Conservation (phyloP, 371 early-diverging fungal genomes). For the Mucor lusitanicus region DNA sequence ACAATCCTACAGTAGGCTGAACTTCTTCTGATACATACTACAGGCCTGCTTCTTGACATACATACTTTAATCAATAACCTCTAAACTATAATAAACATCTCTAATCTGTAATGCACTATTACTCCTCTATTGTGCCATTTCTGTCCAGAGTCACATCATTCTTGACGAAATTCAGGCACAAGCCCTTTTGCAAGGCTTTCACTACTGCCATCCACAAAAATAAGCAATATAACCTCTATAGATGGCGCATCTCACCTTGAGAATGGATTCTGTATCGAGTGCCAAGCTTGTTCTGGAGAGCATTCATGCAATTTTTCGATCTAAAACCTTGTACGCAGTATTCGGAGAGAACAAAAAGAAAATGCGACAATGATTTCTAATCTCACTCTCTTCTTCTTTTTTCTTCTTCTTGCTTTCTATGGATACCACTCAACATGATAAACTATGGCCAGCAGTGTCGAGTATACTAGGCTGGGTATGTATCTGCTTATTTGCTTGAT, state of each 20-base stretch:
- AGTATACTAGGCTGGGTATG: conserved; percentile 47
- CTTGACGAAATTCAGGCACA: neutral
- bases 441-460: conserved; percentile 28
- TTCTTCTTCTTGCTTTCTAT: neutral
- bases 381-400: neutral
- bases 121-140: neutral
- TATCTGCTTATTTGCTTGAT: neutral
- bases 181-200: neutral
- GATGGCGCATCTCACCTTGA: too few species aligned
- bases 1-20: neutral
- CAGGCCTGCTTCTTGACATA: too few species aligned
- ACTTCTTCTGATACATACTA: neutral
- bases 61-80: too few species aligned
- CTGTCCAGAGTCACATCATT: neutral
- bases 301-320: neutral
- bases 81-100: neutral
- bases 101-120: neutral
- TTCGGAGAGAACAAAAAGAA: neutral
- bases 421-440: neutral
- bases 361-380: neutral
- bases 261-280: neutral
- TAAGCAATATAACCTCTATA: too few species aligned
- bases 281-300: neutral
- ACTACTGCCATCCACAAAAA: too few species aligned
- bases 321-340: neutral